Base-by-base conservation (phyloP, 495 filamentous ascomycete species). In the Penicillium paradoxum region DNA sequence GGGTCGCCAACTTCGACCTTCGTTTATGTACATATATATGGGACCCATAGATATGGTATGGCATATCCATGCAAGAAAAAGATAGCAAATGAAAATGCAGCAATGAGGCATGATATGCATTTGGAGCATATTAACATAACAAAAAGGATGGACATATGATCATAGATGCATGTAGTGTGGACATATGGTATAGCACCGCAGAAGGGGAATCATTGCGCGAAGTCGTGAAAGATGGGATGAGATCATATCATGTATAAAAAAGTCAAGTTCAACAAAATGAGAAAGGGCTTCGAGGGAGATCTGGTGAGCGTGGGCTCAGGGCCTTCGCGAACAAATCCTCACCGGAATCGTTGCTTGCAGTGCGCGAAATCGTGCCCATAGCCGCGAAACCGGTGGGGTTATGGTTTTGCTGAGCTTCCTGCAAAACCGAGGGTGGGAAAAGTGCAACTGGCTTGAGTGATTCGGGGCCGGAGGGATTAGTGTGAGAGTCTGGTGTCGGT, bases 281-380 rank as follows among this genome's bases (percentile, higher is more conserved):
- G 59, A 90, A 90, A 7, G 87, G 87, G 58, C 87, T 91, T 45
- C 81, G 83, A 37, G 76, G 79, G 61, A 90, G 86, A 60, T 91
- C 88, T 0, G 89, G 88, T 53, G 85, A 86, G 29, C 87, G 79
- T 7, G 88, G 88, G 55, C 85, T 88, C 75, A 95, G 79, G 15
- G 87, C 85, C 46, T 91, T 79, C 17, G 88, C 88, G 61, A 92
- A 95, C 22, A 91, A 73, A 11, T 85, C 88, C 38, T 90, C 88
- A 59, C 88, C 82, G 4, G 72, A 77, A 9, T 83, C 81, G 8
- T 72, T 66, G 46, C 57, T 69, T 19, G 49, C 45, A 8, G 59
- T 65, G 39, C 58, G 49, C 25, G 66, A 46, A 7, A 68, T 48
- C 0, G 65, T 36, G 44, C 55, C 56, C 56, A 77, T 68, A 1